Percentiles rank a stretch among this genome's conserved stretches.
Conservation (phyloP, 257 asterid genomes). For the Verbena officinalis region DNA sequence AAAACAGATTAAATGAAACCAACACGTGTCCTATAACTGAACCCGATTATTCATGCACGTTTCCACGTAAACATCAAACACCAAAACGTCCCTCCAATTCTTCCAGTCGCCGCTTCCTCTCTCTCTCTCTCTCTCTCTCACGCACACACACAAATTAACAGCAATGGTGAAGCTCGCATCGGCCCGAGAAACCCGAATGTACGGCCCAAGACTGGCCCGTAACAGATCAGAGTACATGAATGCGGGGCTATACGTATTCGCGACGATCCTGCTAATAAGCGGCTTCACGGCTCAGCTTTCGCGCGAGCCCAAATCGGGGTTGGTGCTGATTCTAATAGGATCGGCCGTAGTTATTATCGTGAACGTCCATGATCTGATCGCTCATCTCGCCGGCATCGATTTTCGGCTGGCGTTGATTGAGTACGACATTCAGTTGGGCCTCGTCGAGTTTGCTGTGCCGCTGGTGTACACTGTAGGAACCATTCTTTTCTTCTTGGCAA, state of each 20-base stretch:
- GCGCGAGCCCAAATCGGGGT: constrained; percentile 68
- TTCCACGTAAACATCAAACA: constrained; percentile 30
- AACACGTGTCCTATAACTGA: constrained; percentile 30
- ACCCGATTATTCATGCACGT: constrained; percentile 28
- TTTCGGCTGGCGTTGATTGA: constrained; percentile 54
- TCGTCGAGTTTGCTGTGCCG: constrained; percentile 82
- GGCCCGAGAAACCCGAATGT: constrained; percentile 74
- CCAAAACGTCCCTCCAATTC: neutral
- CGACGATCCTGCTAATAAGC: constrained; percentile 58
- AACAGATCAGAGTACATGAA: constrained; percentile 78
- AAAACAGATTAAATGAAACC: neutral
- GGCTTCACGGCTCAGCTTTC: constrained; percentile 78
- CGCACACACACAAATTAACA: neutral
- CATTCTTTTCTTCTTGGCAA: constrained; percentile 50
- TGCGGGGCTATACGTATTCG: constrained; percentile 79
- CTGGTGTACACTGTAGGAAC: constrained; percentile 53
- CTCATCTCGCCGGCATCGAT: constrained; percentile 80
- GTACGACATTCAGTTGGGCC: constrained; percentile 64
- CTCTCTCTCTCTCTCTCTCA: constrained; percentile 3
- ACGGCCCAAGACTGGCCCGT: constrained; percentile 70
- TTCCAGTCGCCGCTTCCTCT: neutral
- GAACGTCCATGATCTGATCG: constrained; percentile 77
- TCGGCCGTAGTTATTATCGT: constrained; percentile 42
- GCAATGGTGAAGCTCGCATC: constrained; percentile 89
- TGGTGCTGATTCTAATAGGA: constrained; percentile 59